A percentile compares a stretch with the other conserved stretches of the same genome.
Conservation (phyloP, 2,329 filamentous ascomycete species). For the Penicillium brasilianum region DNA sequence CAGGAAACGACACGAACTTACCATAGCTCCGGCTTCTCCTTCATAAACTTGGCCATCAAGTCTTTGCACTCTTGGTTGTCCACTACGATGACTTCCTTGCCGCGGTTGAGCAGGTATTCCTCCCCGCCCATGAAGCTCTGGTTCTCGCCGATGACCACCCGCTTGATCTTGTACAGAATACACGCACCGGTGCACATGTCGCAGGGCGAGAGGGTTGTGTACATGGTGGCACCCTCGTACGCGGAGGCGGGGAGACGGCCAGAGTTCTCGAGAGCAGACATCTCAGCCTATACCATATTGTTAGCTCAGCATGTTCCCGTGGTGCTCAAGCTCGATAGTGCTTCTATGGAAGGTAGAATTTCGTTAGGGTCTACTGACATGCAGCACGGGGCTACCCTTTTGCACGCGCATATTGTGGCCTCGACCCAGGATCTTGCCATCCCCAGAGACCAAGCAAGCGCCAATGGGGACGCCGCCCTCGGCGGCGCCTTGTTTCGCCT, state of each 20-base stretch:
- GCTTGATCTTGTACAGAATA: slow-evolving; percentile 73
- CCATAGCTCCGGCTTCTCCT: slow-evolving; percentile 74
- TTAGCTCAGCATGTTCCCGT: not conserved
- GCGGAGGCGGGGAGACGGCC: slow-evolving; percentile 71
- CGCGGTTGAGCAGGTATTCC: slow-evolving; percentile 68
- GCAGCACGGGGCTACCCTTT: slow-evolving; percentile 71
- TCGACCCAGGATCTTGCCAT: slow-evolving; percentile 71
- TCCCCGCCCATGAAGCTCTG: slow-evolving; percentile 76
- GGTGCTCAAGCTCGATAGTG: not conserved
- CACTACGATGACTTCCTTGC: slow-evolving; percentile 75
- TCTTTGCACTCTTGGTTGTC: slow-evolving; percentile 68
- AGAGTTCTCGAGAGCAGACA: slow-evolving; percentile 74
- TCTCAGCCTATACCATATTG: slow-evolving; percentile 68
- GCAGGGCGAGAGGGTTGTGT: slow-evolving; percentile 78
- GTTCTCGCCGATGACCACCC: slow-evolving; percentile 80
- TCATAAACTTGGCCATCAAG: slow-evolving; percentile 74
- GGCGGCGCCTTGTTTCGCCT: slow-evolving; percentile 59
- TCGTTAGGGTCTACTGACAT: slow-evolving; percentile 57
- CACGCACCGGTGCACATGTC: slow-evolving; percentile 84
- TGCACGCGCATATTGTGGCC: slow-evolving; percentile 80
- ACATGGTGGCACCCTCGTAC: slow-evolving; percentile 79
- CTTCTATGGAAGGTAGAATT: not conserved
- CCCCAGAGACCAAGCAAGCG: slow-evolving; percentile 67
- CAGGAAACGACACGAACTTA: slow-evolving; percentile 44
- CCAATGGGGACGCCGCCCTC: slow-evolving; percentile 66